Evolutionary conservation across 306 rosid species (phyloP), one percentile per base, ranked within the genome.

Genomic region (Prunus mira): DNA sequence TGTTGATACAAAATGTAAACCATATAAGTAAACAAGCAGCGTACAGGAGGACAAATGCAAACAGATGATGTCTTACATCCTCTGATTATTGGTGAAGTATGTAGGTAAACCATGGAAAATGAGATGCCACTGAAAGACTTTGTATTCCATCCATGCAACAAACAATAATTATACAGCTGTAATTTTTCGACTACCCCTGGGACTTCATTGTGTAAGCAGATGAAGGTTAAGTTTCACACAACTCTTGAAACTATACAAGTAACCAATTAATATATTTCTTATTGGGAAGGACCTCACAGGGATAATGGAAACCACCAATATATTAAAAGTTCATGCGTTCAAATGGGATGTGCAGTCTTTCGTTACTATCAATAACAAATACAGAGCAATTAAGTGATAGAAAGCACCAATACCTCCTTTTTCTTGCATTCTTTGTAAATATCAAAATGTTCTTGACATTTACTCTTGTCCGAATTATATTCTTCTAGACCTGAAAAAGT

Each of bases 351-450:
- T 54, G 64, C 11, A 12, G 49, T 18, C 49, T n/a, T 63, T 75
- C 38, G 79, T 28, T 27, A 67, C 25, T 27, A 14, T n/a, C 13
- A 3, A 56, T 55, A 75, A 7, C 65, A 61, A 25, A 9, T 49
- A 78, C 22, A 72, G 22, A 43, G 24, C n/a, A 60, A 50, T 79
- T 9, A 52, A 74, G 72, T 56, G 72, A 50, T 6, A 75, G 2
- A 38, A 75, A 52, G 32, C 69, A 43, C 22, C 38, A 54, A 45
- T 88, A 94, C 98, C 98, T 94, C 98, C 73, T 86, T 90, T 84
- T 91, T 94, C 89, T 94, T 94, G 82, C 98, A 94, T 87, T 90
- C 97, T 89, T 92, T 94, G 88, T 94, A 94, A 72, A 90, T 79
- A 78, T 92, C 93, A 80, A 94, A 94, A 68, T 92, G 97, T 67